Conservation (phyloP, 208 protist species). For the Wallacemonas sp. region DNA sequence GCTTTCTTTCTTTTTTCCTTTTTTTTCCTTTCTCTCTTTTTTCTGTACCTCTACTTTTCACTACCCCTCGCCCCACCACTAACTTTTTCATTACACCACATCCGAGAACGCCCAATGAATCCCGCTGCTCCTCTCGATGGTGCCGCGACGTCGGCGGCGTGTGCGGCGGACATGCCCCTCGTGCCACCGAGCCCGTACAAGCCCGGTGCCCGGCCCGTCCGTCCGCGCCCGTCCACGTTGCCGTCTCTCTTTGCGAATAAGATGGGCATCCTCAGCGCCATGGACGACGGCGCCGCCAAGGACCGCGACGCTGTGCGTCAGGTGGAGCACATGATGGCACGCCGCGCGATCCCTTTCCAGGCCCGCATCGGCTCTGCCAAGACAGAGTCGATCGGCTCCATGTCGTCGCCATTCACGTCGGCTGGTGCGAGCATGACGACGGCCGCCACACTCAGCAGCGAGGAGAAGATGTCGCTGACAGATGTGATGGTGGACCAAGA, state of each 20-base stretch:
- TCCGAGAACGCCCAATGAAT: no score
- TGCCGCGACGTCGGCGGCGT: background rate
- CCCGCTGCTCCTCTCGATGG: no score
- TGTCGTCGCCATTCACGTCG: background rate
- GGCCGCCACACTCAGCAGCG: background rate
- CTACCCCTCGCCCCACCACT: no score
- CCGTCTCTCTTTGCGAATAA: slow-evolving; percentile 13
- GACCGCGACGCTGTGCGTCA: slow-evolving; percentile 8
- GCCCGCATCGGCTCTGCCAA: background rate
- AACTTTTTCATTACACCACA: no score
- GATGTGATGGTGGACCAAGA: background rate
- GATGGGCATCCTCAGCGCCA: slow-evolving; percentile 2
- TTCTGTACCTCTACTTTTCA: no score
- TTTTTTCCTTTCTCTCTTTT: no score
- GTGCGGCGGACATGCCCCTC: slow-evolving; percentile 20
- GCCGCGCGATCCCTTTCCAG: background rate
- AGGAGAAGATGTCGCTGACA: background rate
- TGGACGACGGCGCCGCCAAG: background rate
- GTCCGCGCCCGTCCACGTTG: slow-evolving; percentile 1
- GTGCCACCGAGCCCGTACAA: slow-evolving; percentile 73
- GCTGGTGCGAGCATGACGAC: background rate
- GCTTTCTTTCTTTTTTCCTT: no score
- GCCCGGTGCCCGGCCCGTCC: slow-evolving; percentile 1
- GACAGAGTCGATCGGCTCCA: background rate
- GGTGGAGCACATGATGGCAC: slow-evolving; percentile 6